Evolutionary conservation across 2,329 filamentous ascomycete genomes (phyloP), one percentile per base, ranked within the genome.

Genomic region (Penicillium sp.): DNA sequence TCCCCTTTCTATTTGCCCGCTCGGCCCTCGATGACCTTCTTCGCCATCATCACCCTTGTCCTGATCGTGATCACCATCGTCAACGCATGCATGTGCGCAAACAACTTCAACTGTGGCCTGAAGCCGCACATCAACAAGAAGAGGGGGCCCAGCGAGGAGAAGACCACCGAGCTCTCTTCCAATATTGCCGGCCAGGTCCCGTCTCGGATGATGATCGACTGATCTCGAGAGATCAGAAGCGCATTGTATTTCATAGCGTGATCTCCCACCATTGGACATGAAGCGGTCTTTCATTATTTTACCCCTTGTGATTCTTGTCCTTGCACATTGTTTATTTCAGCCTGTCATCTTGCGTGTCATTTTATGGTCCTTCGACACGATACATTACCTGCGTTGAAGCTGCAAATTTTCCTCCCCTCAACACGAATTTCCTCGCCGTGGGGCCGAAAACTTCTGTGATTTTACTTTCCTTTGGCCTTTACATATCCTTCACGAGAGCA

Each of bases 1-100:
- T 70, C 69, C 47, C 49, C 70, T 1, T 79, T 84, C 59, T 99
- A 97, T 76, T 70, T 80, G 47, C 87, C 93, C 4, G 93, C 94
- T 34, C 84, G 87, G 56, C 88, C 88, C 67, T 93, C 89, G 15
- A 80, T 99, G 67, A 96, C 93, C 5, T 90, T 91, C 54, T 99
- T 99, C 67, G 93, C 94, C 47, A 85, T 96, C 58, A 87, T 99
- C 65, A 96, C 94, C 38, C 89, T 99, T 53, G 74, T 95, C 26
- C 79, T 97, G 54, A 90, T 99, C 63, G 77, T 97, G 47, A 77
- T 91, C 57, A 99, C 94, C 54, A 96, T 99, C 64, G 75, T 82
- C 70, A 92, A 95, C 63, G 92, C 90, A 36, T 85, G 88, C 66
- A 80, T 93, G 65, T 97, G 93, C 80, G 92, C 90, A 74, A 77